A percentile compares a stretch with the other conserved stretches of the same genome.
Evolutionary conservation across 768 basidiomycete genomes (phyloP).

Genomic region (Porpolomopsis calyptriformis): DNA sequence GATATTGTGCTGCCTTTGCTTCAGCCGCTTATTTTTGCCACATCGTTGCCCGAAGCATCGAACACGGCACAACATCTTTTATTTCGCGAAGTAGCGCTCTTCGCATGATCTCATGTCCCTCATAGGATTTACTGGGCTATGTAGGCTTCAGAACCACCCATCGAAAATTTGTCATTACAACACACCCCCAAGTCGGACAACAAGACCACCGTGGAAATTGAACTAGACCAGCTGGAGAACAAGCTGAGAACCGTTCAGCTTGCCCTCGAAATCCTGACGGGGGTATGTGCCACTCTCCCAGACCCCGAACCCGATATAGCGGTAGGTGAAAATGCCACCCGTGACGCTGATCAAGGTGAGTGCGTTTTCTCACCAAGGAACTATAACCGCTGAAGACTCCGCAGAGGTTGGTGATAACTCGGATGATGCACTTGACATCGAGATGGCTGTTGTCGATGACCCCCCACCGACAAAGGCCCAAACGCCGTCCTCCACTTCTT

Average conservation of each 20-base stretch:
- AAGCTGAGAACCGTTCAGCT: conserved; percentile 66
- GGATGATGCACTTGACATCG: conserved; percentile 24
- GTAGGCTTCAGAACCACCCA: conserved; percentile 39
- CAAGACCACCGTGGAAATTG: conserved; percentile 53
- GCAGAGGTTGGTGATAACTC: conserved; percentile 17
- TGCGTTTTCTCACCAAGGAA: neutral
- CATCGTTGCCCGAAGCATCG: conserved; percentile 43
- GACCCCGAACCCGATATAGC: conserved; percentile 46
- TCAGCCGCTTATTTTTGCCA: conserved; percentile 50
- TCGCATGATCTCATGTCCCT: neutral
- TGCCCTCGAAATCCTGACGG: conserved; percentile 81
- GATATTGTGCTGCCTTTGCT: conserved; percentile 65
- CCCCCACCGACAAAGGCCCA: conserved; percentile 23
- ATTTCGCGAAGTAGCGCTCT: conserved; percentile 34
- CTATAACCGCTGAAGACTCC: conserved; percentile 13
- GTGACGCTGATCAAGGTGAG: conserved; percentile 21
- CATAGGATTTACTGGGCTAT: neutral
- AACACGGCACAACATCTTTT: conserved; percentile 42
- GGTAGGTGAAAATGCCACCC: conserved; percentile 29
- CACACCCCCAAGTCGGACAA: conserved; percentile 69
- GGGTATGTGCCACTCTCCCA: conserved; percentile 77
- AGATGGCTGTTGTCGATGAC: conserved; percentile 34
- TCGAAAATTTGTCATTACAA: conserved; percentile 51
- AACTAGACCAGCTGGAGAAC: conserved; percentile 64
- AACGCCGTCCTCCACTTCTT: conserved; percentile 25